Evolutionary conservation across 805 yeast species (phyloP).

Genomic region (Metschnikowia drakensbergensis): DNA sequence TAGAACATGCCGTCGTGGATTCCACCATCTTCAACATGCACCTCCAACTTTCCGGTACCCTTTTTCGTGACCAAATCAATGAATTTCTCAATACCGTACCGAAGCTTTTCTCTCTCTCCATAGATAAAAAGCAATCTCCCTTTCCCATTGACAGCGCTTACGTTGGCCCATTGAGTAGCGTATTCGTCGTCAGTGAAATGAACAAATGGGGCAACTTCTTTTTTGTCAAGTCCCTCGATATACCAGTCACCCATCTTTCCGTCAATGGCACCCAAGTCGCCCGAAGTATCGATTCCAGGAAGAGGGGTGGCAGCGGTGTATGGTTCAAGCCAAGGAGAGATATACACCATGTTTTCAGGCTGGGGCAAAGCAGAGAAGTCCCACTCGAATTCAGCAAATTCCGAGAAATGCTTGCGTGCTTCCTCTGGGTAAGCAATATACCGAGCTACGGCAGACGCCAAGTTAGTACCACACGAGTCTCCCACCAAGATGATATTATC

Average conservation of each 20-base stretch:
- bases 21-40: conserved; percentile 30
- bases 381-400: conserved; percentile 20
- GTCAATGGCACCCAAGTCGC: conserved; percentile 32
- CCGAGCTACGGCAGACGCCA: conserved; percentile 15
- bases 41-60: conserved; percentile 18
- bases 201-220: conserved; percentile 17
- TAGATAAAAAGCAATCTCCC: conserved; percentile 22
- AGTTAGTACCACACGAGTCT: conserved; percentile 15
- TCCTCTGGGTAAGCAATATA: conserved; percentile 31
- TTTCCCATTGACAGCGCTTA: conserved; percentile 22
- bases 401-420: conserved; percentile 21
- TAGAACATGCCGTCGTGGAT: conserved; percentile 33
- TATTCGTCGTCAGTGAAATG: conserved; percentile 24
- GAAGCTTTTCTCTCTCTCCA: conserved; percentile 34
- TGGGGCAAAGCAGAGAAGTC: conserved; percentile 21
- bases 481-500: conserved; percentile 14
- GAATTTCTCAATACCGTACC: conserved; percentile 28
- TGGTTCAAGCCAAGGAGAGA: conserved; percentile 39
- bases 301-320: conserved; percentile 21
- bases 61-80: conserved; percentile 18
- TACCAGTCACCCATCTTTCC: conserved; percentile 32
- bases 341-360: conserved; percentile 26
- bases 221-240: conserved; percentile 20
- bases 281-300: conserved; percentile 23
- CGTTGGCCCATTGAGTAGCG: conserved; percentile 25